Base-by-base conservation (phyloP, 257 asterid genomes). In the Apocynum venetum region DNA sequence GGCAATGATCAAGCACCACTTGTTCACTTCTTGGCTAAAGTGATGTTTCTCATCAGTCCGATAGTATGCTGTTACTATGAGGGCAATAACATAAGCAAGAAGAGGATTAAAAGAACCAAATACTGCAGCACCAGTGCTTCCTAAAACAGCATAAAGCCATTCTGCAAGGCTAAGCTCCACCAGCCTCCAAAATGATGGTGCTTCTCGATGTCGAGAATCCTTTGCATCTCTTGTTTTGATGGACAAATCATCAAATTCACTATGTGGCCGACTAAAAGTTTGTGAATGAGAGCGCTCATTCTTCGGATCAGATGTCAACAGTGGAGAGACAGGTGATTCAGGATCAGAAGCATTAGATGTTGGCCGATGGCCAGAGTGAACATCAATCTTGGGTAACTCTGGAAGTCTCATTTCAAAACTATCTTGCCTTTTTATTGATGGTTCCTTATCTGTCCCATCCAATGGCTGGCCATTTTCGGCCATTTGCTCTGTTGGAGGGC, bases 321-420 rank as follows among this genome's bases (percentile, higher is more conserved):
- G 96, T n/a, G 98, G 99, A 38, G 99, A 96, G 83, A 96, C 93
- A 19, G 99, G 99, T 74, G 99, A 96, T 84, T 96, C 99, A 15
- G 99, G 99, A 85, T 90, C 97, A 47, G 99, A 91, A 73, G 86
- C 83, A 81, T 83, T 81, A 43, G 83, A 84, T 74, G 85, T 86
- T 82, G 91, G 96, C 71, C 89, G 88, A 83, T 91, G 90, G 72
- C 90, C 88, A 80, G 98, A 84, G 63, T 90, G 94, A 76, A 96
- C 97, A 46, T 93, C 98, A 82, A 96, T 91, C 92, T 89, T 96
- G 81, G 98, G 99, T 80, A 96, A 85, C 72, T 96, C 96, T 13
- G 99, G 99, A 41, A 96, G 89, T 83, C 88, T 89, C 97, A 89
- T 87, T 85, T 96, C 99, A 84, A 96, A 96, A 82, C 99, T 96